Base-by-base conservation (phyloP, 2,329 filamentous ascomycete species). In the Aschersonia sp. region DNA sequence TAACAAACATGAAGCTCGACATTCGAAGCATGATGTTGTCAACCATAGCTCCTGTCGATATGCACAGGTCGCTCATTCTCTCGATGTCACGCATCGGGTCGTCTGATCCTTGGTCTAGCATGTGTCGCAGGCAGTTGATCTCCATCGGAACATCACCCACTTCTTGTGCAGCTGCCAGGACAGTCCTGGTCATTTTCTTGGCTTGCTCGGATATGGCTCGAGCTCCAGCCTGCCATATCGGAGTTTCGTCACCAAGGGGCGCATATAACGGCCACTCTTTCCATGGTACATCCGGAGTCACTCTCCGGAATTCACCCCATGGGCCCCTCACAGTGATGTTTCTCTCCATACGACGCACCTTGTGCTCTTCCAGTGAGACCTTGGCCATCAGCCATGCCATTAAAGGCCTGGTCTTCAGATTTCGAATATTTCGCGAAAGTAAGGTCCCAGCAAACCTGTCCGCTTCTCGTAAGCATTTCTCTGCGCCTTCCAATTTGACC, bases 381-480 rank as follows among this genome's bases (percentile, higher is more conserved):
- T 9, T 7, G 3, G 48, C 48, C 45, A 50, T 50, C 20, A 43
- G 28, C 30, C 31, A 47, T 4, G 41, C 30, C 30, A 49, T 20
- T 28, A 28, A 45, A 3, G 48, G 30, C 20, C 48, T 44, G 5
- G 42, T 45, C 38, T 47, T 41, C 3, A 30, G 5, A 10, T 29
- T 45, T 6, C 29, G 29, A n/a, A 12, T 30, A 30, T 43, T 12
- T 9, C 31, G 9, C 4, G 10, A 28, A 2, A 42, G 20, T 20
- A 42, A 20, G 5, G 10, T 12, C 40, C 5, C 20, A 28, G 10
- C 40, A 42, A 12, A 42, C 6, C 20, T 12, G 6, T 9, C 10
- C 6, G 40, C 40, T 5, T 6, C 40, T 6, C n/a, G 40, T n/a
- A 3, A n/a, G 20, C 40, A 42, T 12, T 20, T 42, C 20, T 42